phyloP scores from a whole-genome alignment of 2,329 filamentous ascomycete species.

The Plectosphaerella plurivora region DNA sequence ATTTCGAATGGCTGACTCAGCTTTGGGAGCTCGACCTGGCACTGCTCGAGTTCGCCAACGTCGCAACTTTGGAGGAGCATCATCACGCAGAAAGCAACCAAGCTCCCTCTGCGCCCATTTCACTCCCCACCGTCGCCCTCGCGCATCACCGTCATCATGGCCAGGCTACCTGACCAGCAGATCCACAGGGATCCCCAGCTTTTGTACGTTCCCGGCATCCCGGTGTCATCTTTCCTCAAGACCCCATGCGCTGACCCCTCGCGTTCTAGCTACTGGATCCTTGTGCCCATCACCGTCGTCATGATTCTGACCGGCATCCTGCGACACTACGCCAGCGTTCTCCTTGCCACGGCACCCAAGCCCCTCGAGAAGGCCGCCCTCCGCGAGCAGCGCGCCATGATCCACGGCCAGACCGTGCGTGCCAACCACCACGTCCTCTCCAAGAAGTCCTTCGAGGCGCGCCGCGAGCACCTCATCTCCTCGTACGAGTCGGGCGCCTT shows the following conservation, averaged over 20 bases:
- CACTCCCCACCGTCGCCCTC: neutral
- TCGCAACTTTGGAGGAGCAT: neutral
- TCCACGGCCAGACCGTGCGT: constrained; percentile 81
- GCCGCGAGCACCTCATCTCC: constrained; percentile 75
- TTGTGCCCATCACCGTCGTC: constrained; percentile 93
- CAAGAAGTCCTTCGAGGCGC: constrained; percentile 68
- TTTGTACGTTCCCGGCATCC: constrained; percentile 60
- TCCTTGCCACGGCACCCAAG: constrained; percentile 83
- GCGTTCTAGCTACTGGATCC: constrained; percentile 84
- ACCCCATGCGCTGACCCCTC: neutral
- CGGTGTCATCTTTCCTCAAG: constrained; percentile 5
- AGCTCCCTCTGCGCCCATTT: neutral
- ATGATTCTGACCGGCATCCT: constrained; percentile 97
- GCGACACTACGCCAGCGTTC: constrained; percentile 91
- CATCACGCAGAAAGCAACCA: neutral
- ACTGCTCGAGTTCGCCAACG: neutral
- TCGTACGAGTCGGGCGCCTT: constrained; percentile 84
- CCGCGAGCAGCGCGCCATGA: constrained; percentile 80
- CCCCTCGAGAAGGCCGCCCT: constrained; percentile 69
- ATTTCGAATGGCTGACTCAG: neutral
- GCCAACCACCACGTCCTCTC: constrained; percentile 78
- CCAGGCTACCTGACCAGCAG: constrained; percentile 81
- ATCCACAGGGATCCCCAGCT: constrained; percentile 98
- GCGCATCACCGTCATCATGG: constrained; percentile 52
- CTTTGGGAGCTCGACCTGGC: constrained; percentile 1